Conservation (phyloP, 2,329 filamentous ascomycete genomes). For the Aspergillus phoenicis region DNA sequence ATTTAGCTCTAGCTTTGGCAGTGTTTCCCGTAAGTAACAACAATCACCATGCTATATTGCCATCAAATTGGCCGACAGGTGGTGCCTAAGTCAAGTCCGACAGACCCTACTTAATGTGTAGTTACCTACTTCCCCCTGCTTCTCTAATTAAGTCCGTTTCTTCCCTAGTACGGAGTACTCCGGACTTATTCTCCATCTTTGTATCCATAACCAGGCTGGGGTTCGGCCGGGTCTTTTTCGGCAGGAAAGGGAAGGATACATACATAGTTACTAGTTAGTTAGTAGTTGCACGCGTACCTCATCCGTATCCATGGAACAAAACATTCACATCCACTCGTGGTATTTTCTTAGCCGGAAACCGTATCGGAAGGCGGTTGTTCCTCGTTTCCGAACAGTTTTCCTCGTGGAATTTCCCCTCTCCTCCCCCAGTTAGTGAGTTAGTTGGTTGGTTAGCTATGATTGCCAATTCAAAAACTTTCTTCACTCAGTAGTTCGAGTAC, state of each 20-base stretch:
- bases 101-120: neutral
- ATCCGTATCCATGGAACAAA: neutral
- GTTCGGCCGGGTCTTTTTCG: constrained; percentile 4
- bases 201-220: neutral
- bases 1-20: no score
- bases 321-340: neutral
- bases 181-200: neutral
- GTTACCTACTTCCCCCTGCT: neutral
- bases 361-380: neutral
- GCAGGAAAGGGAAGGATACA: neutral
- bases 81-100: neutral
- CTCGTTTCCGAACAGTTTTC: neutral
- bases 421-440: neutral
- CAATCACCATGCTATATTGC: neutral
- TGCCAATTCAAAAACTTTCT: neutral
- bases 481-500: neutral
- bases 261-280: no score
- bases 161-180: constrained; percentile 1
- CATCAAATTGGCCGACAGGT: neutral
- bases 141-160: neutral
- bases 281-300: no score
- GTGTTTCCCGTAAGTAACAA: no score
- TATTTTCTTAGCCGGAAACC: neutral
- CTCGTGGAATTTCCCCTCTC: neutral
- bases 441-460: no score